Percentiles rank a stretch among this genome's conserved stretches.
Evolutionary conservation across 1,284 basidiomycete genomes (phyloP).

Genomic region (Cronartium quercuum): DNA sequence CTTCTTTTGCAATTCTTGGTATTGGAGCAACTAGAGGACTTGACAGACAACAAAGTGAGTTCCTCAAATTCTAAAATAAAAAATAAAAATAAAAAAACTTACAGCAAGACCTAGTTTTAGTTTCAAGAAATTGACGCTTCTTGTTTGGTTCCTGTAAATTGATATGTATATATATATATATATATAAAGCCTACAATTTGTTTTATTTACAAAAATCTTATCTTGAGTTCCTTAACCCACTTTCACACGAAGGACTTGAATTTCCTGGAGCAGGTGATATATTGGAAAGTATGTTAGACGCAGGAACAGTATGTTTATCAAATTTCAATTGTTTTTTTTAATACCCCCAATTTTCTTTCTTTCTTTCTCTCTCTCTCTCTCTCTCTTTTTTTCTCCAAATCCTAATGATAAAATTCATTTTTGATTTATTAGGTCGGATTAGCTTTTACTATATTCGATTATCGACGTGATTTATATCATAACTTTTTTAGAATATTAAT

Average conservation of each 20-base stretch:
- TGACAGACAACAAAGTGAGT: background rate
- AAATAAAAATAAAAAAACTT: too few relatives aligned
- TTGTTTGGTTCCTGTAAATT: background rate
- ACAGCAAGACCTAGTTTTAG: background rate
- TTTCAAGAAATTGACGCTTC: background rate
- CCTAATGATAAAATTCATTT: background rate
- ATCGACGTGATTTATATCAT: slow-evolving; percentile 5
- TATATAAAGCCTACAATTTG: background rate
- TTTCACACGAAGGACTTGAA: background rate
- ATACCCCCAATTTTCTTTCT: background rate
- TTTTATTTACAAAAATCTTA: background rate
- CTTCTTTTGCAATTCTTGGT: background rate
- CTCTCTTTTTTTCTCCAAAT: too few relatives aligned
- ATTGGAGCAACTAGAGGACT: background rate
- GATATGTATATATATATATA: background rate
- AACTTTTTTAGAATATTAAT: slow-evolving; percentile 10
- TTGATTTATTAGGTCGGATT: background rate
- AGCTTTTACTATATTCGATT: slow-evolving; percentile 13
- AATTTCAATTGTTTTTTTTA: background rate
- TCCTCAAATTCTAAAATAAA: background rate
- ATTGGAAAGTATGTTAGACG: background rate
- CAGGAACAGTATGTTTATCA: background rate
- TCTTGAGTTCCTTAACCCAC: background rate
- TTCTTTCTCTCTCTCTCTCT: background rate
- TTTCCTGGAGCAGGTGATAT: slow-evolving; percentile 6